These are phyloP conservation scores for Logfia minima DNA, from an alignment of 129 eudicot genomes.

Conservation along the genomic window DNA sequence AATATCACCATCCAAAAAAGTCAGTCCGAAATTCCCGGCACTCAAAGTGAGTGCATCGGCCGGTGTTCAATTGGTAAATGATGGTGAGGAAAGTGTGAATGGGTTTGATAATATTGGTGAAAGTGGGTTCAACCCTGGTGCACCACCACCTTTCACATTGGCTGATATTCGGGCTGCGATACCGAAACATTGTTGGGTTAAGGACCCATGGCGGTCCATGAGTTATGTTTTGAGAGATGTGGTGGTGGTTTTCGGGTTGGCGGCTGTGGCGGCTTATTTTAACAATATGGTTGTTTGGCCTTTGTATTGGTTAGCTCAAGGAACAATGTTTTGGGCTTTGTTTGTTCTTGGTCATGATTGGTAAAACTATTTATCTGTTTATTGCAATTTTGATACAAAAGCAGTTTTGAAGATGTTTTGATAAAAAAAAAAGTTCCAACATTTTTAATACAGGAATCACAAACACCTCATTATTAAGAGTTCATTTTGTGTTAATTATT, in stretches of 20 bases:
- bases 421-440: no score
- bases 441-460: background rate
- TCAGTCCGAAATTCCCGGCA: conserved; percentile 24
- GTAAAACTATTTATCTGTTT: conserved; percentile 36
- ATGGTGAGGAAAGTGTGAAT: conserved; percentile 26
- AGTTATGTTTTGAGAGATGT: conserved; percentile 83
- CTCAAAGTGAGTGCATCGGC: conserved; percentile 62
- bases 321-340: conserved; percentile 98
- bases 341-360: conserved; percentile 99
- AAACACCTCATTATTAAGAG: background rate
- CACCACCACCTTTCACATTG: conserved; percentile 75
- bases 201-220: conserved; percentile 86
- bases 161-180: conserved; percentile 71
- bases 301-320: conserved; percentile 92
- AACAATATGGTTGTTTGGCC: conserved; percentile 93
- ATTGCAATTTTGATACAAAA: background rate
- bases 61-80: conserved; percentile 32
- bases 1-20: conserved; percentile 4
- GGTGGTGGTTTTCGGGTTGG: conserved; percentile 75
- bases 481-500: conserved; percentile 6
- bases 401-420: no score
- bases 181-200: conserved; percentile 90
- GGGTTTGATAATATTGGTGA: conserved; percentile 9
- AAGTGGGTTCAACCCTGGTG: conserved; percentile 62
- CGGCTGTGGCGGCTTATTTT: conserved; percentile 69